Conservation (phyloP, 2,329 filamentous ascomycete genomes). For the Alternaria sp. region DNA sequence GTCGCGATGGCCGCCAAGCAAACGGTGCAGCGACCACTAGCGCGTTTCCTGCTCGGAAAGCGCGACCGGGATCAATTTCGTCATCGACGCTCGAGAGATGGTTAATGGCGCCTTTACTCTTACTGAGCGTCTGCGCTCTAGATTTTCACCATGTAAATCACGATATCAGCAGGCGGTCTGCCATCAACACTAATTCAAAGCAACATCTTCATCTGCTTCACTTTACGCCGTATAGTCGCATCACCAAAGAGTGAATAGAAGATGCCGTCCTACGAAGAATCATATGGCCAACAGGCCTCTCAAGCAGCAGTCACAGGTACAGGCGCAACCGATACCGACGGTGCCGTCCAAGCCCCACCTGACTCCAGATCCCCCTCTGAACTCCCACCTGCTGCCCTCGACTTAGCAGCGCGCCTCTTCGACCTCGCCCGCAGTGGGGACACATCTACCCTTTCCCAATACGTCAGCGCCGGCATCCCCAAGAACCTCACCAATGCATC, state of each 20-base stretch:
- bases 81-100: constrained; percentile 30
- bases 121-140: constrained; percentile 23
- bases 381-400: constrained; percentile 71
- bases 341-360: constrained; percentile 16
- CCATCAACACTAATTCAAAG: background rate
- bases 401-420: constrained; percentile 72
- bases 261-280: constrained; percentile 29
- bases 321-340: constrained; percentile 6
- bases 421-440: constrained; percentile 71
- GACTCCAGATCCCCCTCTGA: constrained; percentile 23
- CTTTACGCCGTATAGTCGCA: background rate
- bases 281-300: constrained; percentile 17
- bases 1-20: constrained; percentile 27
- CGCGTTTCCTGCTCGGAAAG: constrained; percentile 26
- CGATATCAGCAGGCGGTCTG: constrained; percentile 1
- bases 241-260: background rate
- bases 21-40: constrained; percentile 16
- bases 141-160: constrained; percentile 14
- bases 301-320: constrained; percentile 10
- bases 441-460: constrained; percentile 67
- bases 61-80: constrained; percentile 31
- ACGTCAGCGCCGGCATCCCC: constrained; percentile 71
- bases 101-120: constrained; percentile 9
- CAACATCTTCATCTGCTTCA: background rate
- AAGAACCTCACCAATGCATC: constrained; percentile 77